Evolutionary conservation across 306 rosid species (phyloP).

Genomic region (Comarum palustre): DNA sequence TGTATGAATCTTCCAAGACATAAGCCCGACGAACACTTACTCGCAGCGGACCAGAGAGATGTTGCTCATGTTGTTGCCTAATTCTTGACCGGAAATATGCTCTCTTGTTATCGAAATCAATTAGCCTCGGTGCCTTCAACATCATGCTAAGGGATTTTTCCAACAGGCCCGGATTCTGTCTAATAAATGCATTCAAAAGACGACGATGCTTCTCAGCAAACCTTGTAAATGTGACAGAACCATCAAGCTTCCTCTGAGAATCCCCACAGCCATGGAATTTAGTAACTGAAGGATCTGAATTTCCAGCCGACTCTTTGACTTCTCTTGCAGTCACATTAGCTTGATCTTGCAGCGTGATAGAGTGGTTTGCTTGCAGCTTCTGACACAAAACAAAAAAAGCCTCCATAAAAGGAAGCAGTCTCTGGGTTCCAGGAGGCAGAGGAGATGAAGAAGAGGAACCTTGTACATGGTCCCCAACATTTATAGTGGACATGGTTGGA

Average conservation of each 20-base stretch:
- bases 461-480: conserved; percentile 67
- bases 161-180: conserved; percentile 91
- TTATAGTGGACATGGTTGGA: conserved; percentile 51
- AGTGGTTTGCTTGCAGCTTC: conserved; percentile 75
- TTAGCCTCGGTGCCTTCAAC: conserved; percentile 93
- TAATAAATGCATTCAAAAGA: conserved; percentile 82
- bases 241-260: conserved; percentile 65
- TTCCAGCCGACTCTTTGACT: conserved; percentile 82
- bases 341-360: conserved; percentile 61
- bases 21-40: conserved; percentile 91
- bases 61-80: conserved; percentile 94
- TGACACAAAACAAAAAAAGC: conserved; percentile 97
- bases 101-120: conserved; percentile 94
- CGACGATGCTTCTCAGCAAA: conserved; percentile 98
- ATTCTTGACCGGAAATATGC: conserved; percentile 95
- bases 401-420: conserved; percentile 92
- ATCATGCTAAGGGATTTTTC: conserved; percentile 96
- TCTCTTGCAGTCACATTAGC: conserved; percentile 75
- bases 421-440: conserved; percentile 96
- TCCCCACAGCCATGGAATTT: conserved; percentile 44
- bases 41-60: conserved; percentile 80
- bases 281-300: conserved; percentile 44
- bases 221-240: conserved; percentile 76
- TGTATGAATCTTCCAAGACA: conserved; percentile 94
- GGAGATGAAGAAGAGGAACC: conserved; percentile 85